Evolutionary conservation across 163 green algal species (phyloP).

Genomic region (Prototheca wickerhamii): DNA sequence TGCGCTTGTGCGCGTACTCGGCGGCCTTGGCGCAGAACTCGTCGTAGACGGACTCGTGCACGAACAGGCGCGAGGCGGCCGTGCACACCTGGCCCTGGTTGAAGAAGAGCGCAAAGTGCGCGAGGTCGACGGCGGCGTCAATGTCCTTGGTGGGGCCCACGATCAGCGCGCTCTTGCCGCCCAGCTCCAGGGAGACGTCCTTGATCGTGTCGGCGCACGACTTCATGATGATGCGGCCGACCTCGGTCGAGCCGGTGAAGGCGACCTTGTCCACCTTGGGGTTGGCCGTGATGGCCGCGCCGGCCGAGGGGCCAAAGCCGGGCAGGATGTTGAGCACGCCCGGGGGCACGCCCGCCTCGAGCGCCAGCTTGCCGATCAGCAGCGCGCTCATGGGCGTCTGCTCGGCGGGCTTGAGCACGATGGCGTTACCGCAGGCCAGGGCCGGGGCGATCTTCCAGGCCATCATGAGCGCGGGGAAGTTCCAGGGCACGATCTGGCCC

Average conservation of each 20-base stretch:
- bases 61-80: slow-evolving; percentile 47
- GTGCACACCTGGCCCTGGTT: slow-evolving; percentile 45
- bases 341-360: slow-evolving; percentile 8
- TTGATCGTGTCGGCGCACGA: slow-evolving; percentile 15
- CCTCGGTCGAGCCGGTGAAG: slow-evolving; percentile 26
- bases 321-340: slow-evolving; percentile 61
- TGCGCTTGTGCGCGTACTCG: slow-evolving; percentile 29
- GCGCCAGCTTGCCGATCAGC: slow-evolving; percentile 45
- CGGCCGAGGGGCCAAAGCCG: slow-evolving; percentile 44
- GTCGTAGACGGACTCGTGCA: slow-evolving; percentile 58
- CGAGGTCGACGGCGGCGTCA: slow-evolving; percentile 9
- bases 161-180: slow-evolving; percentile 68
- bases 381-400: slow-evolving; percentile 61
- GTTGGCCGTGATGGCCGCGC: slow-evolving; percentile 39
- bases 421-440: slow-evolving; percentile 47
- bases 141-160: slow-evolving; percentile 17
- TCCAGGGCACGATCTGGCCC: slow-evolving; percentile 11
- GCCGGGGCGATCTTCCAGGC: slow-evolving; percentile 67
- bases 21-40: slow-evolving; percentile 51
- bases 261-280: slow-evolving; percentile 47
- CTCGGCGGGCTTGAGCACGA: slow-evolving; percentile 63
- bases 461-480: slow-evolving; percentile 57
- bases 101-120: slow-evolving; percentile 20
- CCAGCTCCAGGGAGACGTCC: slow-evolving; percentile 57
- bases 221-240: slow-evolving; percentile 14